Evolutionary conservation across 2,329 filamentous ascomycete species (phyloP).

Genomic region (Pyrenochaeta sp.): DNA sequence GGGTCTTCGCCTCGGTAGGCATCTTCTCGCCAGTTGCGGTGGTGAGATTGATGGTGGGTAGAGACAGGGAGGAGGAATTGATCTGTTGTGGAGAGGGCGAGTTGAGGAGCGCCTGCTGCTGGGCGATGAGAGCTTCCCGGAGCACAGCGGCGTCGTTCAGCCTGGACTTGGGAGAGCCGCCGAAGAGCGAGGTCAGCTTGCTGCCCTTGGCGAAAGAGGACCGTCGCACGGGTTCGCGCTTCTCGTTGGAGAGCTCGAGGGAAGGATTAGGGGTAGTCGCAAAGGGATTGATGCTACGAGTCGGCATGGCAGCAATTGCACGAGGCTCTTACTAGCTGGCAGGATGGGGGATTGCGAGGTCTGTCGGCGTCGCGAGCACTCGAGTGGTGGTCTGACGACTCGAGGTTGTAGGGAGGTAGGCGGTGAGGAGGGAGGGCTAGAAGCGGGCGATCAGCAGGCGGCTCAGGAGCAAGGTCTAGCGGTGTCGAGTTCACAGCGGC

Average conservation of each 20-base stretch:
- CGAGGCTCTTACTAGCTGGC: not conserved
- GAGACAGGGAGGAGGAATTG: slow-evolving; percentile 74
- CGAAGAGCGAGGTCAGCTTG: slow-evolving; percentile 81
- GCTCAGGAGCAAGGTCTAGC: slow-evolving; percentile 2
- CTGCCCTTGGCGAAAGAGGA: slow-evolving; percentile 67
- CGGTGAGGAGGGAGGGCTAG: slow-evolving; percentile 26
- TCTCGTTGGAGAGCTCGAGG: slow-evolving; percentile 62
- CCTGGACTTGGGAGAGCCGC: slow-evolving; percentile 78
- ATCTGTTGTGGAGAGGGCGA: slow-evolving; percentile 70
- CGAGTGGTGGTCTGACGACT: slow-evolving; percentile 4
- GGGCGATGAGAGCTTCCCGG: slow-evolving; percentile 69
- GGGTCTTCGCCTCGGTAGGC: slow-evolving; percentile 75
- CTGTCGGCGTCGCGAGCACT: slow-evolving; percentile 3
- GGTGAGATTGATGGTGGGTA: slow-evolving; percentile 91
- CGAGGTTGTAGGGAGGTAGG: slow-evolving; percentile 12
- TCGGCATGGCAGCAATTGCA: slow-evolving; percentile 62
- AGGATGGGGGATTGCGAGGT: slow-evolving; percentile 7
- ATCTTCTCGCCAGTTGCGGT: slow-evolving; percentile 80
- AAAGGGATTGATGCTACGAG: slow-evolving; percentile 67
- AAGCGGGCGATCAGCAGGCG: slow-evolving; percentile 24
- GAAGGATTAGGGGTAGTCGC: slow-evolving; percentile 59
- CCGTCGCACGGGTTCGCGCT: slow-evolving; percentile 59
- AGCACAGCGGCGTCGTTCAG: slow-evolving; percentile 66
- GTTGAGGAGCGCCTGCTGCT: slow-evolving; percentile 68
- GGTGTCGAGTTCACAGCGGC: slow-evolving; percentile 5